A percentile compares a stretch with the other conserved stretches of the same genome.
These are phyloP conservation scores for Beauveria asiatica DNA, from an alignment of 2,329 filamentous ascomycete genomes.

Conservation along the genomic window DNA sequence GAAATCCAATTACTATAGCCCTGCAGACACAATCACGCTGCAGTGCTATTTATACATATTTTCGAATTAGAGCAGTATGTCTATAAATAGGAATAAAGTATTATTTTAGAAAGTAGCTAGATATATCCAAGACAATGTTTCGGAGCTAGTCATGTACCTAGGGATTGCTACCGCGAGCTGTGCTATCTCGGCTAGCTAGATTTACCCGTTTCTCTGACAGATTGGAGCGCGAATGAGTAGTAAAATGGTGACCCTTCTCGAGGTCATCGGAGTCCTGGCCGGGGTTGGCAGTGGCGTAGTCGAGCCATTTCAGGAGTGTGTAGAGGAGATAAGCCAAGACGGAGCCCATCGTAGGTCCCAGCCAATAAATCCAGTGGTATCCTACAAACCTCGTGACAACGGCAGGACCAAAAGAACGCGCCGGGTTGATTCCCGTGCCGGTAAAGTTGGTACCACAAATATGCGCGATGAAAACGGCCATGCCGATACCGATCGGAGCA, in stretches of 20 bases:
- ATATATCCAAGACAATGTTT: too few species aligned
- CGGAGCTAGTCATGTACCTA: too few species aligned
- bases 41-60: too few species aligned
- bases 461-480: slow-evolving; percentile 57
- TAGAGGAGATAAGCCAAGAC: slow-evolving; percentile 42
- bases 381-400: slow-evolving; percentile 33
- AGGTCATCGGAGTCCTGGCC: slow-evolving; percentile 36
- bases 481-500: slow-evolving; percentile 63
- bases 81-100: too few species aligned
- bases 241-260: slow-evolving; percentile 13
- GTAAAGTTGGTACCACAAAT: slow-evolving; percentile 38
- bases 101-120: too few species aligned
- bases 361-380: slow-evolving; percentile 48
- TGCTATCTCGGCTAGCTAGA: too few species aligned
- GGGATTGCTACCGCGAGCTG: too few species aligned
- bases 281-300: slow-evolving; percentile 43
- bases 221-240: too few species aligned
- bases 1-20: too few species aligned
- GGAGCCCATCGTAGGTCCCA: slow-evolving; percentile 43
- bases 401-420: slow-evolving; percentile 41
- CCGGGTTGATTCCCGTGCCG: slow-evolving; percentile 41
- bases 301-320: slow-evolving; percentile 39
- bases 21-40: too few species aligned
- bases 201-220: too few species aligned
- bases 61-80: too few species aligned